A percentile compares a stretch with the other conserved stretches of the same genome.
Conservation (phyloP, 2,329 filamentous ascomycete species). For the Purpureocillium takamizusanense region DNA sequence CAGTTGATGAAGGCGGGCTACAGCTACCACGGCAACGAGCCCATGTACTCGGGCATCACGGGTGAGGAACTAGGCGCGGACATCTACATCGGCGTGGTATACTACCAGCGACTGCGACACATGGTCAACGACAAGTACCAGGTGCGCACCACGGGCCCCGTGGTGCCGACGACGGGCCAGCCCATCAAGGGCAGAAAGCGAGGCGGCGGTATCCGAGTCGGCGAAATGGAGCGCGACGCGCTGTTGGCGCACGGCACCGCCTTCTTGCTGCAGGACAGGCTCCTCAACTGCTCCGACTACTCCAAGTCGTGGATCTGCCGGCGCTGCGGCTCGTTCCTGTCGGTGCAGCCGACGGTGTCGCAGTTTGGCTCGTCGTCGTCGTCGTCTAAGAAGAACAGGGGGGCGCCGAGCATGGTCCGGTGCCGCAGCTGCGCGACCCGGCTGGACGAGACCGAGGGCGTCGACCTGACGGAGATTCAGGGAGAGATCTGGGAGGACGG, state of each 20-base stretch:
- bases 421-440: constrained; percentile 68
- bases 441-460: constrained; percentile 48
- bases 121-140: constrained; percentile 99
- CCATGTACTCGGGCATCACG: constrained; percentile 96
- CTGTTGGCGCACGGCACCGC: constrained; percentile 91
- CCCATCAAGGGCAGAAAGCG: constrained; percentile 95
- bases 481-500: constrained; percentile 91
- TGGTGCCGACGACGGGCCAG: constrained; percentile 84
- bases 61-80: constrained; percentile 89
- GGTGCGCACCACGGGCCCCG: constrained; percentile 88
- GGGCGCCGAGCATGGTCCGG: constrained; percentile 60
- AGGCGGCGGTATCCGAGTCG: constrained; percentile 96
- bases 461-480: constrained; percentile 46
- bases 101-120: constrained; percentile 95
- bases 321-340: constrained; percentile 81
- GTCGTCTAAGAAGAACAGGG: too few species aligned
- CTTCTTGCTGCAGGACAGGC: constrained; percentile 86
- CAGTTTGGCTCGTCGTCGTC: constrained; percentile 47
- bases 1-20: constrained; percentile 93
- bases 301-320: constrained; percentile 84
- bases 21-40: constrained; percentile 97
- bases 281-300: constrained; percentile 97
- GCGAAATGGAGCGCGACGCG: constrained; percentile 97
- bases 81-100: constrained; percentile 94
- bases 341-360: constrained; percentile 70